Percentiles rank a stretch among this genome's conserved stretches.
Conservation (phyloP, 495 filamentous ascomycete genomes). For the Hyphodiscus hymeniophilus region DNA sequence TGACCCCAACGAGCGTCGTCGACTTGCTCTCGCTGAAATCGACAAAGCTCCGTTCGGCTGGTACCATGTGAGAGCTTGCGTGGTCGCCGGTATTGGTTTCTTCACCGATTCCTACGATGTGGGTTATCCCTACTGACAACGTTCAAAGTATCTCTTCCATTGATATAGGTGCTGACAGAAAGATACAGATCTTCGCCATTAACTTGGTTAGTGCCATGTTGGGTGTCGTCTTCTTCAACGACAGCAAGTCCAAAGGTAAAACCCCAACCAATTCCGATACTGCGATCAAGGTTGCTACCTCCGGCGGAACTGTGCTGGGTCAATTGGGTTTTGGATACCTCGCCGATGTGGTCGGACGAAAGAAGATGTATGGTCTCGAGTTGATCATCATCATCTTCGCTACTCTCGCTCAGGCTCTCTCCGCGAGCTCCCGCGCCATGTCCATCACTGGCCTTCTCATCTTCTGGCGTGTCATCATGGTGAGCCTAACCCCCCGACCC, state of each 20-base stretch:
- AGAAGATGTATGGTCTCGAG: slow-evolving; percentile 78
- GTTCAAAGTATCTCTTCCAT: slow-evolving; percentile 57
- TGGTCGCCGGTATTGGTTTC: slow-evolving; percentile 76
- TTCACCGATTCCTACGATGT: slow-evolving; percentile 77
- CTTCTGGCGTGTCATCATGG: slow-evolving; percentile 85
- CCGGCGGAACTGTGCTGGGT: slow-evolving; percentile 78
- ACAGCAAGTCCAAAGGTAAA: slow-evolving; percentile 28
- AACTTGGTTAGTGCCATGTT: slow-evolving; percentile 62
- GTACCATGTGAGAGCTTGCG: slow-evolving; percentile 60
- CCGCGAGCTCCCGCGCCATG: slow-evolving; percentile 55
- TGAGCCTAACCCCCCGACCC: no score
- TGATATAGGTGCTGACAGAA: slow-evolving; percentile 3
- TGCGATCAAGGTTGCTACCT: slow-evolving; percentile 81
- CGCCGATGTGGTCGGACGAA: slow-evolving; percentile 68
- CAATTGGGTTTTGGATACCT: slow-evolving; percentile 76
- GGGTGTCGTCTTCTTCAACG: slow-evolving; percentile 63
- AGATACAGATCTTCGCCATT: slow-evolving; percentile 59
- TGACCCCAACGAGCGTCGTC: slow-evolving; percentile 66
- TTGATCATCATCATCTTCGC: slow-evolving; percentile 75
- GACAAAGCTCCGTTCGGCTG: slow-evolving; percentile 74
- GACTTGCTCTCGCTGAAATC: slow-evolving; percentile 68
- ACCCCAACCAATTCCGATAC: slow-evolving; percentile 63
- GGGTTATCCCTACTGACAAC: not conserved
- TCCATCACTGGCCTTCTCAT: slow-evolving; percentile 69
- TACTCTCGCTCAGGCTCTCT: slow-evolving; percentile 67